These are phyloP conservation scores for Bimuria novae-zelandiae DNA, from an alignment of 2,329 filamentous ascomycete genomes.

Conservation along the genomic window DNA sequence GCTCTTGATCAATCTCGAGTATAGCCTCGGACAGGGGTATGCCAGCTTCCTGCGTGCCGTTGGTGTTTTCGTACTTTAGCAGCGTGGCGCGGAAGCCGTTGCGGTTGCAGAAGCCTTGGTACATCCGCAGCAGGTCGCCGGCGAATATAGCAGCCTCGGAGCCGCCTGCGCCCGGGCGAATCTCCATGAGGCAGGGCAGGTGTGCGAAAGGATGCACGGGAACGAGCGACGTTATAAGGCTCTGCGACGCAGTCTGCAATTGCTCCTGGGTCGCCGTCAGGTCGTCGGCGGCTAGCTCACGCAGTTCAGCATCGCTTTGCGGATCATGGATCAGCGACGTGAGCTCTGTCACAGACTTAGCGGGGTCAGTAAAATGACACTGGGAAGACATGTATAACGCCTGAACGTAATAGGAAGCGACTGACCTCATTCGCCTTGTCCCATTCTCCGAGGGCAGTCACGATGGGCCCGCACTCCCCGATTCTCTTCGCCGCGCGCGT, in stretches of 20 bases:
- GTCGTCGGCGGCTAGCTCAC: constrained; percentile 67
- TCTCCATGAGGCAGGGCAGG: constrained; percentile 87
- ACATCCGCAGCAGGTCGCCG: constrained; percentile 87
- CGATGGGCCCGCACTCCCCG: constrained; percentile 59
- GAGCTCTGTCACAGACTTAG: constrained; percentile 67
- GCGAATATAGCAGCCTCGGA: constrained; percentile 91
- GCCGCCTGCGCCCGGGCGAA: constrained; percentile 88
- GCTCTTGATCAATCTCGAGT: constrained; percentile 75
- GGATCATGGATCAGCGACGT: constrained; percentile 74
- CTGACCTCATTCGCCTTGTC: constrained; percentile 63
- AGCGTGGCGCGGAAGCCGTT: constrained; percentile 68
- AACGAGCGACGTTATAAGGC: constrained; percentile 76
- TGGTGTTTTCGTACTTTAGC: constrained; percentile 79
- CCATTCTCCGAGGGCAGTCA: constrained; percentile 60
- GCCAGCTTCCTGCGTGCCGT: constrained; percentile 65
- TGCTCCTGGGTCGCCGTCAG: constrained; percentile 66
- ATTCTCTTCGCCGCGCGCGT: constrained; percentile 60
- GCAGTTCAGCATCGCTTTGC: constrained; percentile 62
- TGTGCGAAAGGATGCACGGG: constrained; percentile 88
- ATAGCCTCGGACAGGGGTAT: constrained; percentile 82
- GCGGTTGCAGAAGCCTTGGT: constrained; percentile 74
- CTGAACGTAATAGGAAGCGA: no score
- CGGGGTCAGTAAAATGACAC: constrained; percentile 29
- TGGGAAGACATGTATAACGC: no score
- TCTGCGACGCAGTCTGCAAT: constrained; percentile 66